phyloP scores from a whole-genome alignment of 148 eudicot genomes.

The Nyssa sinensis region DNA sequence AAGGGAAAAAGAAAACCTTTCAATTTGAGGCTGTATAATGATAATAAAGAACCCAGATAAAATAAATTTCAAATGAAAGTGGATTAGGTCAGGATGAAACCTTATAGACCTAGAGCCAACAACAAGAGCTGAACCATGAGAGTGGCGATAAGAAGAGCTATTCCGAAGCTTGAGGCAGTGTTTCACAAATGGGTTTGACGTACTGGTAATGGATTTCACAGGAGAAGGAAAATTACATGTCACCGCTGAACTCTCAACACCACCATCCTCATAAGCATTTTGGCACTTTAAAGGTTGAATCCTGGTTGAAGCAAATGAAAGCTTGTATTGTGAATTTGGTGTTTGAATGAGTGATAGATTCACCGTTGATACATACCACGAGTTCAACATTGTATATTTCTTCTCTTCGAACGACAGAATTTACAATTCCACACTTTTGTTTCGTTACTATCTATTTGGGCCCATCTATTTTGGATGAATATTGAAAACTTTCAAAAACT shows the following conservation, averaged over 20 bases:
- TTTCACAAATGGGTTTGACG: constrained; percentile 82
- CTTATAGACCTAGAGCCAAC: constrained; percentile 75
- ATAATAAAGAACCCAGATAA: neutral
- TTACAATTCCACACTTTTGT: neutral
- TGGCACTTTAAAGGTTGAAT: neutral
- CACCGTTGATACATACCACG: constrained; percentile 15
- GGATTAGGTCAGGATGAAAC: constrained; percentile 20
- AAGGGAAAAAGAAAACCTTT: neutral
- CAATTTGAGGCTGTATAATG: neutral
- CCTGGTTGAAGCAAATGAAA: constrained; percentile 10
- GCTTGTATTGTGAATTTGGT: constrained; percentile 11
- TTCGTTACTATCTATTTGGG: neutral
- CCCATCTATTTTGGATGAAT: too few relatives aligned
- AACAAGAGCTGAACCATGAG: constrained; percentile 62
- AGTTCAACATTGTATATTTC: constrained; percentile 25
- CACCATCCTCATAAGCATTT: neutral
- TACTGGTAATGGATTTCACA: constrained; percentile 64
- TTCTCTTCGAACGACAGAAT: neutral
- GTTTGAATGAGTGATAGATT: constrained; percentile 6
- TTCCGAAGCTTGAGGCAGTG: constrained; percentile 90
- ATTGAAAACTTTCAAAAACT: too few relatives aligned
- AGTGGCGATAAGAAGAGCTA: constrained; percentile 80
- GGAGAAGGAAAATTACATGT: constrained; percentile 20
- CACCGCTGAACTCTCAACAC: constrained; percentile 11
- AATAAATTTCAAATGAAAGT: neutral